Base-by-base conservation (phyloP, 106 monocot species). In the Chionographis japonica region DNA sequence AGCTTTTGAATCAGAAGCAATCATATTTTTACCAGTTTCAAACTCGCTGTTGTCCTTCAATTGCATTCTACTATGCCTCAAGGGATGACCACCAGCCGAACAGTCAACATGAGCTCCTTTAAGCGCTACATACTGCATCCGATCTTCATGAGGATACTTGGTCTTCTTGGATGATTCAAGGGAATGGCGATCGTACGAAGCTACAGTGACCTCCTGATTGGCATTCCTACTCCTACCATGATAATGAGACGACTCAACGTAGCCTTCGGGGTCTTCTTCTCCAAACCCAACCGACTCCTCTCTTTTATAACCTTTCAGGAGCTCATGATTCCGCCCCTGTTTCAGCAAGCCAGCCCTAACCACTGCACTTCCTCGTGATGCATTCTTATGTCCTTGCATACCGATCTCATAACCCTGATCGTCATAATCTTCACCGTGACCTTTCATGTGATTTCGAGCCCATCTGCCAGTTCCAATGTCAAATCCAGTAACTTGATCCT, bases 141-240 rank as follows among this genome's bases (percentile, higher is more conserved):
- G 70, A 37, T 77, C 71, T 74, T 73, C 76, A 11, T 72, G 65
- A 27, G 65, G 50, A 68, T 81, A 61, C 56, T 59, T 84, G 20
- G 54, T 40, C 57, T 71, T 81, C 68, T 71, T 78, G 38, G 6
- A 11, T 8, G 66, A 38, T 46, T 77, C 76, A 41, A 58, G 53
- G 43, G 71, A 68, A 72, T 68, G 65, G 60, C 10, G 62, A 52
- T 80, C 75, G 74, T 83, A 83, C 57, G 78, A 62, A 58, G 85
- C 77, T 59, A 74, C n/a, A 35, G 80, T 80, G 39, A 86, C 86
- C 15, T 37, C 55, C 52, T 86, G 77, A 73, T 67, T 55, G 54
- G 65, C 42, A 63, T 38, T 70, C 67, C 76, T 77, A 43, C 56
- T 71, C 56, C 63, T 76, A 14, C 52, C 65, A 51, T 59, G 35